Percentiles rank a stretch among this genome's conserved stretches.
These are phyloP conservation scores for Stylonectria norvegica DNA, from an alignment of 2,329 filamentous ascomycete genomes.

Conservation along the genomic window DNA sequence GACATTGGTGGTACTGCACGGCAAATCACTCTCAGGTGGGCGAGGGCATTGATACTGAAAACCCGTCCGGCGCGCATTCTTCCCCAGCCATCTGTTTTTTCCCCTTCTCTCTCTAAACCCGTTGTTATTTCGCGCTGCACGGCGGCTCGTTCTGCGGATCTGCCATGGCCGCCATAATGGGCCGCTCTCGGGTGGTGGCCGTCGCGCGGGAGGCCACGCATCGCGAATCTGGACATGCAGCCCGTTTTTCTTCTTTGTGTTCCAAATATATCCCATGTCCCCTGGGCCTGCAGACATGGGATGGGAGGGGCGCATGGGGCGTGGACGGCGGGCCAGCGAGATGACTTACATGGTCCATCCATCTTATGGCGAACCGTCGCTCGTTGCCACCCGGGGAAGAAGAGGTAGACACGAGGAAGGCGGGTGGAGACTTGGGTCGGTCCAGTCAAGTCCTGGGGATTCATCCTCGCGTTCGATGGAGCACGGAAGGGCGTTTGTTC, in stretches of 20 bases:
- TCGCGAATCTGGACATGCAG: conserved; percentile 24
- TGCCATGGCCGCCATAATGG: conserved; percentile 22
- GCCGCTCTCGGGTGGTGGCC: conserved; percentile 10
- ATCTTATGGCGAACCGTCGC: too few species aligned
- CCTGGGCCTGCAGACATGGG: conserved; percentile 7
- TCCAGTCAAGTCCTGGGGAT: too few species aligned
- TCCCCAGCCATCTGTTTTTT: conserved; percentile 8
- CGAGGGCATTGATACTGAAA: too few species aligned
- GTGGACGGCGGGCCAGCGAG: conserved; percentile 4
- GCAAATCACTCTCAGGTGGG: too few species aligned
- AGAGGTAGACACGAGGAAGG: too few species aligned
- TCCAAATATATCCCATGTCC: conserved; percentile 17
- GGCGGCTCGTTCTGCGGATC: too few species aligned
- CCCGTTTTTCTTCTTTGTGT: conserved; percentile 1
- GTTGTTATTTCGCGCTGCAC: conserved; percentile 21
- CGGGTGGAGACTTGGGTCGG: too few species aligned
- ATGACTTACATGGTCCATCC: conserved; percentile 17
- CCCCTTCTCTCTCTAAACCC: conserved; percentile 6
- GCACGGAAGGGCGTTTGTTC: too few species aligned
- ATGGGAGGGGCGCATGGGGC: neutral
- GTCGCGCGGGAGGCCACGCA: conserved; percentile 12
- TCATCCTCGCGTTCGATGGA: too few species aligned
- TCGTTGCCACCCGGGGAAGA: too few species aligned
- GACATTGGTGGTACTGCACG: too few species aligned
- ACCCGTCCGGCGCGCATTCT: neutral